phyloP scores from a whole-genome alignment of 2,329 filamentous ascomycete genomes.

The Aureobasidium sp. region DNA sequence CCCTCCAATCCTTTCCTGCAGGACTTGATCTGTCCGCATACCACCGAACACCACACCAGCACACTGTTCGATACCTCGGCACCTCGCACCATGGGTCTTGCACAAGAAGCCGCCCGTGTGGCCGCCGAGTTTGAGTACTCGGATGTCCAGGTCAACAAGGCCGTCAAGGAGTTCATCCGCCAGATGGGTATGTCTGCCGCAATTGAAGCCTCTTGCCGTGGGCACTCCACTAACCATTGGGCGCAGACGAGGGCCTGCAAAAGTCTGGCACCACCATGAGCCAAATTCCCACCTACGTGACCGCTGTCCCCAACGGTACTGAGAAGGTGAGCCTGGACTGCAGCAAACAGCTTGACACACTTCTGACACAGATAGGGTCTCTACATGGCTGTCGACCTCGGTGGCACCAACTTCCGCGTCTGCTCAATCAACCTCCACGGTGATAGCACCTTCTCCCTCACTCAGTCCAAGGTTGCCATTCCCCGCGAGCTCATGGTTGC shows the following conservation, averaged over 20 bases:
- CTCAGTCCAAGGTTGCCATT: slow-evolving; percentile 86
- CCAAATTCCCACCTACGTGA: slow-evolving; percentile 97
- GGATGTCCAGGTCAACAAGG: slow-evolving; percentile 68
- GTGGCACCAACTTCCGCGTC: slow-evolving; percentile 96
- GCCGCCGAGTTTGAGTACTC: slow-evolving; percentile 80
- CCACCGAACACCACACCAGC: slow-evolving; percentile 4
- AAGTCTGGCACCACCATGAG: slow-evolving; percentile 75
- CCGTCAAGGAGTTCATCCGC: slow-evolving; percentile 75
- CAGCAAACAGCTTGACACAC: not conserved
- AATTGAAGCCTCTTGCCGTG: not conserved
- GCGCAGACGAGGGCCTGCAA: slow-evolving; percentile 68
- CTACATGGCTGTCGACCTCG: slow-evolving; percentile 95
- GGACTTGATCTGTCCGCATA: slow-evolving; percentile 28
- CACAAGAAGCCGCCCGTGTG: slow-evolving; percentile 70
- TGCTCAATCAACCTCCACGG: slow-evolving; percentile 92
- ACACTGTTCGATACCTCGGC: slow-evolving; percentile 17
- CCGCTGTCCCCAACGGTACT: slow-evolving; percentile 89
- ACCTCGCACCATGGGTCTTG: slow-evolving; percentile 44
- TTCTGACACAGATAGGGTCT: slow-evolving; percentile 55
- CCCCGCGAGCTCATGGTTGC: slow-evolving; percentile 86
- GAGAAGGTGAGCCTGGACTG: slow-evolving; percentile 63
- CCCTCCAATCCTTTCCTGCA: slow-evolving; percentile 29
- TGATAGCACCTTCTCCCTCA: slow-evolving; percentile 90
- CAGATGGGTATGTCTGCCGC: slow-evolving; percentile 62
- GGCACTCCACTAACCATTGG: slow-evolving; percentile 16